phyloP scores from a whole-genome alignment of 768 basidiomycete genomes.

The Omphalotus guepiniiformis region DNA sequence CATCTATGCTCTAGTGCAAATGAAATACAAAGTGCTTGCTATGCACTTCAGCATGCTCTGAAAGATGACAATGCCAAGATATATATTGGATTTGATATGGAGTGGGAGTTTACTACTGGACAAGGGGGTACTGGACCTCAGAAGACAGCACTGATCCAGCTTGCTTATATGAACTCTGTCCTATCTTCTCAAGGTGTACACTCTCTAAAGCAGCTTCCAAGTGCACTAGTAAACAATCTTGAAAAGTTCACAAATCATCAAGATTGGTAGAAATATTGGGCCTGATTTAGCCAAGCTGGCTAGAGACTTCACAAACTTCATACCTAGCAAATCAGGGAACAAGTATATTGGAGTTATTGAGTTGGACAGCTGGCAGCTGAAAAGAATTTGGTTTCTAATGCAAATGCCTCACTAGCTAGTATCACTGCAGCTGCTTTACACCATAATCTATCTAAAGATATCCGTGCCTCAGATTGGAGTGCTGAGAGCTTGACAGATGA shows the following conservation, averaged over 20 bases:
- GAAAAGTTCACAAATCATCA: conserved; percentile 9
- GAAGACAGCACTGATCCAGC: conserved; percentile 14
- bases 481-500: background rate
- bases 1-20: conserved; percentile 6
- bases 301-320: conserved; percentile 14
- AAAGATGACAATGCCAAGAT: conserved; percentile 7
- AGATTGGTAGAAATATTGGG: conserved; percentile 14
- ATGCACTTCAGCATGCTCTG: background rate
- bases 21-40: conserved; percentile 12
- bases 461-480: conserved; percentile 7
- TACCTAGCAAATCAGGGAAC: background rate
- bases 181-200: conserved; percentile 4
- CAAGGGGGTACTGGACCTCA: conserved; percentile 6
- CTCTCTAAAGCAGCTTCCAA: conserved; percentile 8
- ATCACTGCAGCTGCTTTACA: conserved; percentile 11
- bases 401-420: conserved; percentile 13
- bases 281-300: conserved; percentile 14
- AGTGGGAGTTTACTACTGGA: conserved; percentile 14
- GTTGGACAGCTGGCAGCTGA: conserved; percentile 12
- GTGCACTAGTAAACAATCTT: conserved; percentile 9
- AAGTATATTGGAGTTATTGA: conserved; percentile 8
- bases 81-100: conserved; percentile 16
- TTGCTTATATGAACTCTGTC: conserved; percentile 8
- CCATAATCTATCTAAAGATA: conserved; percentile 8
- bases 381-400: conserved; percentile 13